Percentiles rank a stretch among this genome's conserved stretches.
phyloP scores from a whole-genome alignment of 495 filamentous ascomycete species.

The Xylaria longipes region DNA sequence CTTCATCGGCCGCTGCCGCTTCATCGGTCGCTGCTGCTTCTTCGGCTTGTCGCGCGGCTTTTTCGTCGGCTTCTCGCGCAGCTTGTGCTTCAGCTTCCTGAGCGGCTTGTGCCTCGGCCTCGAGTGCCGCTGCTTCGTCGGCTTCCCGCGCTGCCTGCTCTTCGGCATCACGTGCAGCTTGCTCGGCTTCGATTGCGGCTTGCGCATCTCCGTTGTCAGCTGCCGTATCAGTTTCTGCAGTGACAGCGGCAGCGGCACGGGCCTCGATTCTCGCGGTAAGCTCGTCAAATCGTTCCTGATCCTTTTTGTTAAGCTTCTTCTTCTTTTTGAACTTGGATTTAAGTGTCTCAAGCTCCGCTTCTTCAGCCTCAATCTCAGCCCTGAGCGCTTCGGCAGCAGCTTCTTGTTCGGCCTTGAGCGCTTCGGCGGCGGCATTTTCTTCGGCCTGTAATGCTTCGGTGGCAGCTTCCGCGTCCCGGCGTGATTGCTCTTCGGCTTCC shows the following conservation, averaged over 20 bases:
- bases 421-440: slow-evolving; percentile 38
- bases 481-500: slow-evolving; percentile 44
- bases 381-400: slow-evolving; percentile 27
- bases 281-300: slow-evolving; percentile 47
- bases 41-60: slow-evolving; percentile 10
- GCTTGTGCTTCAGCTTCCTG: slow-evolving; percentile 19
- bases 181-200: slow-evolving; percentile 25
- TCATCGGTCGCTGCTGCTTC: background rate
- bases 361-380: slow-evolving; percentile 33
- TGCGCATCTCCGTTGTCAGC: background rate
- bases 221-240: background rate
- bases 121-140: slow-evolving; percentile 39
- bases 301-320: slow-evolving; percentile 12
- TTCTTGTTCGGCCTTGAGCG: slow-evolving; percentile 35
- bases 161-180: slow-evolving; percentile 39
- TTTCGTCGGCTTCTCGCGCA: slow-evolving; percentile 28
- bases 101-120: slow-evolving; percentile 30
- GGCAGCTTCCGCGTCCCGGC: slow-evolving; percentile 31
- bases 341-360: slow-evolving; percentile 32
- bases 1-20: slow-evolving; percentile 31
- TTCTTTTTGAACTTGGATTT: slow-evolving; percentile 27
- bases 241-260: slow-evolving; percentile 13
- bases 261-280: slow-evolving; percentile 45
- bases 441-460: slow-evolving; percentile 36
- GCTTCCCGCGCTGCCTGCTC: slow-evolving; percentile 37